Evolutionary conservation across 495 filamentous ascomycete species (phyloP).

Genomic region (Penicillium maclennaniae): DNA sequence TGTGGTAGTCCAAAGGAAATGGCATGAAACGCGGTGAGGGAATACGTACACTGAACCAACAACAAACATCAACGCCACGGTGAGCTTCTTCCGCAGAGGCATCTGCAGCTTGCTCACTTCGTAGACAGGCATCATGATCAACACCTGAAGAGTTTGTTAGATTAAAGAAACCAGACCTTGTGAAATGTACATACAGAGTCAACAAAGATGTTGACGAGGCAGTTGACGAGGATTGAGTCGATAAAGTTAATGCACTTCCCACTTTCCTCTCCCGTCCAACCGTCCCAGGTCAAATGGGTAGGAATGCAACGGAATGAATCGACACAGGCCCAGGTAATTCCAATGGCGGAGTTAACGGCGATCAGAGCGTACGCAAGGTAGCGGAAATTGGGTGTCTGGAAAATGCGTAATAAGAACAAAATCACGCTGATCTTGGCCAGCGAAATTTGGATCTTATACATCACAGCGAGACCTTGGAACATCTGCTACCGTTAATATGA

Average conservation of each 20-base stretch:
- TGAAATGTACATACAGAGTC: slow-evolving; percentile 12
- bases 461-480: slow-evolving; percentile 27
- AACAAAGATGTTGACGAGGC: slow-evolving; percentile 28
- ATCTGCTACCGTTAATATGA: slow-evolving; percentile 8
- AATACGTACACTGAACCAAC: slow-evolving; percentile 28
- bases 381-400: slow-evolving; percentile 32
- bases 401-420: slow-evolving; percentile 44
- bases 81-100: slow-evolving; percentile 27
- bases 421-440: slow-evolving; percentile 50
- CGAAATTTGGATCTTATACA: slow-evolving; percentile 34
- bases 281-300: slow-evolving; percentile 29
- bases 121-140: slow-evolving; percentile 30
- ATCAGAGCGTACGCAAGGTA: slow-evolving; percentile 30
- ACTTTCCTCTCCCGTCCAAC: slow-evolving; percentile 21
- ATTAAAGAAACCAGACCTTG: too few species aligned
- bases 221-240: slow-evolving; percentile 24
- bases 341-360: slow-evolving; percentile 28
- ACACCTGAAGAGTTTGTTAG: background rate
- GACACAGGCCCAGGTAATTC: slow-evolving; percentile 27
- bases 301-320: slow-evolving; percentile 35
- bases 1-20: background rate
- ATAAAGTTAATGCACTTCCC: slow-evolving; percentile 30
- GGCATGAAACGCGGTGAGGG: background rate
- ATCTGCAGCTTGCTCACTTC: slow-evolving; percentile 31
- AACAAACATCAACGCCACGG: slow-evolving; percentile 32